Evolutionary conservation across 192 early-diverging fungal genomes (phyloP), one percentile per base, ranked within the genome.

Genomic region (Coemansia sp.): DNA sequence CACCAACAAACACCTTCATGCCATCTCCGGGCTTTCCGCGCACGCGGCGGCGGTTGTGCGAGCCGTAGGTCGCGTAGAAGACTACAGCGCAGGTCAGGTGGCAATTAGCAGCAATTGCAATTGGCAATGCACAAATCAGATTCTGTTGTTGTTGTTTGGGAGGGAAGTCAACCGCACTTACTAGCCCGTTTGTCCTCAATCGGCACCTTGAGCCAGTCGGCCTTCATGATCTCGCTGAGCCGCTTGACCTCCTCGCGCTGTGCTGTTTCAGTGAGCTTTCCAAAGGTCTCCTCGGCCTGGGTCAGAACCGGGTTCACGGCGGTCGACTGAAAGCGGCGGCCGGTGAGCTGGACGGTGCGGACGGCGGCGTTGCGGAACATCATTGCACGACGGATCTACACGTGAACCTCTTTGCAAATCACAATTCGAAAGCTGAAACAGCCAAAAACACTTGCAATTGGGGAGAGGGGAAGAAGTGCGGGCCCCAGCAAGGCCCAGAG

Each of bases 21-120:
- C 69, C 62, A 79, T 84, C 80, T 60, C 83, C 79, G 60, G 92
- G 83, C 79, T 85, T 70, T 48, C 68, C 63, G 44, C 82, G 66
- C 31, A 85, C 87, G 55, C 88, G 84, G 54, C 96, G 90, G 42
- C 87, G 82, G 76, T 88, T 91, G 83, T 95, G 90, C 36, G 87
- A 76, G 52, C 96, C 96, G 79, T 95, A 99, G 39, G 96, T 90
- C 67, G 95, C 87, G 77, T 83, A 97, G 81, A 92, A 96, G 47
- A 87, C 92, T 78, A 78, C 36, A 62, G 6, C 45, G 15, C 34
- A 35, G 2, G 34, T 35, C 12, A 46, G 11, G 31, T 35, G 3
- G 32, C 34, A 25, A 21, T 25, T 8, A 38, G 30, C 11, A n/a
- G 8, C 32, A 5, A 26, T 14, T 44, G 23, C 17, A 20, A 17